These are phyloP conservation scores for Hibiscus tridactylites DNA, from an alignment of 345 rosid genomes.

Conservation along the genomic window DNA sequence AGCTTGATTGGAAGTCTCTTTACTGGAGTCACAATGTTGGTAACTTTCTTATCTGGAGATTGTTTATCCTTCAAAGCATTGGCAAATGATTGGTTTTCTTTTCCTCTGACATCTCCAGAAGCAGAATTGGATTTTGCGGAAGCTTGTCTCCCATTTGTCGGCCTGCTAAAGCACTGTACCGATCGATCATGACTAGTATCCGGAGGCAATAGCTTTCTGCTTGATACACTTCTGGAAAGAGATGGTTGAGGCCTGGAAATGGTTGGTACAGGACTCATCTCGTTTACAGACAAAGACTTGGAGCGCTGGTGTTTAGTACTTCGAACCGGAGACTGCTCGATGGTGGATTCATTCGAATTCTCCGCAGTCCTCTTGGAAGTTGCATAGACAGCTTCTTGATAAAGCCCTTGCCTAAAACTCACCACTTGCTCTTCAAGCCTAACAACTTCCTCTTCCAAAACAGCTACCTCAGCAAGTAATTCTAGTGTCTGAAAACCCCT, in stretches of 20 bases:
- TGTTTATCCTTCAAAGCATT: conserved; percentile 46
- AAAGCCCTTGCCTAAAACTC: conserved; percentile 77
- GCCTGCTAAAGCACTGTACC: conserved; percentile 22
- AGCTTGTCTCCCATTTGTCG: conserved; percentile 36
- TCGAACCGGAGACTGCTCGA: conserved; percentile 36
- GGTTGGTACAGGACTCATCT: conserved; percentile 35
- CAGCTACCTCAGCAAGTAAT: conserved; percentile 98
- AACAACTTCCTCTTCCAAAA: conserved; percentile 91
- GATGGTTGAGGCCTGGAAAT: conserved; percentile 42
- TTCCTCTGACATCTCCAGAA: conserved; percentile 40
- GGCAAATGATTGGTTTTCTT: conserved; percentile 55
- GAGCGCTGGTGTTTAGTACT: conserved; percentile 65
- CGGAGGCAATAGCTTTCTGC: conserved; percentile 48
- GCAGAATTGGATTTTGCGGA: conserved; percentile 28
- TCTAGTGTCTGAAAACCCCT: conserved; percentile 61
- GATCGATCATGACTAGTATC: conserved; percentile 31
- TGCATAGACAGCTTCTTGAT: conserved; percentile 68
- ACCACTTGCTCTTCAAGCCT: conserved; percentile 92
- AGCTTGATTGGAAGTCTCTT: conserved; percentile 31
- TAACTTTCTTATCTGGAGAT: conserved; percentile 46
- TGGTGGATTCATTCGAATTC: conserved; percentile 27
- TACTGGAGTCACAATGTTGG: conserved; percentile 40
- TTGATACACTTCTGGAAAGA: conserved; percentile 55
- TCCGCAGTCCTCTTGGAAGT: conserved; percentile 62
- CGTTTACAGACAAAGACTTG: conserved; percentile 59